Evolutionary conservation across 2,329 filamentous ascomycete genomes (phyloP).

Genomic region (Pseudocercospora eumusae): DNA sequence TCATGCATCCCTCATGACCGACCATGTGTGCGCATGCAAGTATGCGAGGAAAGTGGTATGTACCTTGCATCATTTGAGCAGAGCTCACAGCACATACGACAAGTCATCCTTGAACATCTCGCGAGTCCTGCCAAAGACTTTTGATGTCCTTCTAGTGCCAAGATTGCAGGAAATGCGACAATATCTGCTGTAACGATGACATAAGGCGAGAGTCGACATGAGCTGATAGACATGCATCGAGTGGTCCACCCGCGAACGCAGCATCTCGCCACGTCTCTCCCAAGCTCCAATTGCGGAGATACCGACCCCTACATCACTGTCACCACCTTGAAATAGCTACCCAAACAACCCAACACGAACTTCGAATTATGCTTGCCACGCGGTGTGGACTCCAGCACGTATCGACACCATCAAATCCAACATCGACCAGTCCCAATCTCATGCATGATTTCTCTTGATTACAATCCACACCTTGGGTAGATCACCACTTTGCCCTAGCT

Average conservation of each 20-base stretch:
- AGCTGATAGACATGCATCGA: too few relatives aligned
- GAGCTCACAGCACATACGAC: not conserved
- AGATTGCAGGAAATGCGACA: not conserved
- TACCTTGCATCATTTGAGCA: not conserved
- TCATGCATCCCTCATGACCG: too few relatives aligned
- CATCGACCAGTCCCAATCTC: not conserved
- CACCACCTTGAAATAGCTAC: too few relatives aligned
- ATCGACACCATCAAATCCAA: not conserved
- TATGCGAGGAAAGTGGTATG: not conserved
- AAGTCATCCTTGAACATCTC: not conserved
- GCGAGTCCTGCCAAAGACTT: too few relatives aligned
- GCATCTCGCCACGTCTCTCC: too few relatives aligned
- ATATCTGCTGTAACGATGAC: not conserved
- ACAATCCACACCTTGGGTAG: not conserved
- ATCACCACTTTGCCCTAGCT: not conserved
- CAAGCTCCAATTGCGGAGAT: too few relatives aligned
- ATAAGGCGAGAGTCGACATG: too few relatives aligned
- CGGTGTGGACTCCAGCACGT: too few relatives aligned
- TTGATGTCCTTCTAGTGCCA: not conserved
- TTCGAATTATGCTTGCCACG: too few relatives aligned
- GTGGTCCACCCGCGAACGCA: too few relatives aligned
- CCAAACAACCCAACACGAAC: too few relatives aligned
- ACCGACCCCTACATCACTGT: too few relatives aligned
- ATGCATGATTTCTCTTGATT: not conserved
- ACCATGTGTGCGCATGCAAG: not conserved